Percentiles rank a stretch among this genome's conserved stretches.
These are phyloP conservation scores for Fraxinus velutina DNA, from an alignment of 305 asterid species.

Conservation along the genomic window DNA sequence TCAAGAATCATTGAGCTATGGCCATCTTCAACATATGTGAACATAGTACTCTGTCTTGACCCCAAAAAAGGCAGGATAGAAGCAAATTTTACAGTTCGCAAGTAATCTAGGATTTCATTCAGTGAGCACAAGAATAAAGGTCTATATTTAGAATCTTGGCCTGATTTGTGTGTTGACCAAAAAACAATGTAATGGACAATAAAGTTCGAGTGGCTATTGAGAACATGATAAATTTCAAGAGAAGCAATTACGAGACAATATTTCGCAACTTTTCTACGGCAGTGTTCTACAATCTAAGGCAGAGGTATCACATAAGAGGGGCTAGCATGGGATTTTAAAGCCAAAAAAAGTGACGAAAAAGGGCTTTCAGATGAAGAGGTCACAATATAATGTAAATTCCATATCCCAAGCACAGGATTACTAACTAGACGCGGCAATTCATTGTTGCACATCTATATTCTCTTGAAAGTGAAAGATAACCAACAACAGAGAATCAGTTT, in stretches of 20 bases:
- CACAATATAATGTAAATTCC: background rate
- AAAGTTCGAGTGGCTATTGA: background rate
- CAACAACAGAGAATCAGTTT: background rate
- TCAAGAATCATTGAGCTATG: conserved; percentile 1
- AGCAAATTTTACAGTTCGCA: background rate
- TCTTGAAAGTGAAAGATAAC: background rate
- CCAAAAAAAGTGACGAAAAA: background rate
- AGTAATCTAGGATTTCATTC: background rate
- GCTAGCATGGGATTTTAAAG: background rate
- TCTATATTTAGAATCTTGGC: background rate
- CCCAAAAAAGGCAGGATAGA: background rate
- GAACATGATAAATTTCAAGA: background rate
- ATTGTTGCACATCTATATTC: background rate
- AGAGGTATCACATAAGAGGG: background rate
- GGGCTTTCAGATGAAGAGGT: background rate
- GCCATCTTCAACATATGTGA: conserved; percentile 8
- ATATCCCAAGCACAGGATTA: background rate
- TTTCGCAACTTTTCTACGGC: background rate
- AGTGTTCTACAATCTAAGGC: background rate
- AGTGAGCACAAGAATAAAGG: background rate
- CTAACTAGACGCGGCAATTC: background rate
- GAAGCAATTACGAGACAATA: background rate
- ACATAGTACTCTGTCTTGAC: background rate
- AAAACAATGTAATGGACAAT: background rate
- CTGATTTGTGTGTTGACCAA: background rate